Evolutionary conservation across 2,329 filamentous ascomycete genomes (phyloP), one percentile per base, ranked within the genome.

Genomic region (Penicillium janthinellum): DNA sequence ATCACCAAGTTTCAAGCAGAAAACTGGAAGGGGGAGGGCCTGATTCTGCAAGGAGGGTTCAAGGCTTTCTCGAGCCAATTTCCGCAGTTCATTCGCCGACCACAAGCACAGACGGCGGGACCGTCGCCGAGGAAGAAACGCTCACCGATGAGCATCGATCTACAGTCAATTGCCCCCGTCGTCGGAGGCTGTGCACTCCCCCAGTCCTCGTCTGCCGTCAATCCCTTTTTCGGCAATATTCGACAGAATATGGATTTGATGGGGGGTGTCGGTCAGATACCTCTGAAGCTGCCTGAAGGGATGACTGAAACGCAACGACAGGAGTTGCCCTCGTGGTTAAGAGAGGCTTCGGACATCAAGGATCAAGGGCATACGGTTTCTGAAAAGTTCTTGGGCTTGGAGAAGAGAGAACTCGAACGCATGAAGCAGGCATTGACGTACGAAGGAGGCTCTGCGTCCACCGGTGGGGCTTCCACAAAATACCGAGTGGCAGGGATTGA

Each of bases 221-320:
- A 96, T 68, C 93, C 94, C 0, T 98, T 99, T 79, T 98, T 98
- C 75, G 88, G 88, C 62, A 98, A 97, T 65, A 98, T 99, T 68
- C 88, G 95, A 45, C 95, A 98, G 74, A 96, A 98, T 64, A 94
- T 96, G 86, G 95, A 98, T 71, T 82, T 99, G 17, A 89, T 96
- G 35, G 92, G 92, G 66, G 95, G 95, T 20, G 94, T 98, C 11
- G 95, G 95, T 0, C 93, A 96, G 68, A 87, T 88, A 64, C 72
- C 85, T 14, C 70, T 90, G 58, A 86, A 86, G 67, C 76, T 84
- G 48, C 88, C 88, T 3, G 70, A 76, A n/a, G 71, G 76, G 17
- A 76, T 88, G 67, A 81, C 79, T 1, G 74, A 78, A 20, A 73
- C 76, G 5, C 75, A 77, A 4, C 77, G 81, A 39, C 77, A 82